A percentile compares a stretch with the other conserved stretches of the same genome.
Evolutionary conservation across 78 protist genomes (phyloP).

Genomic region (Dictyostelium discoideum): dicty_2.7 NC_007090.3:1406001-1406500

Average conservation of each 20-base stretch:
- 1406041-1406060: conserved; percentile 2
- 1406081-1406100: background rate
- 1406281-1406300: background rate
- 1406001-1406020: background rate
- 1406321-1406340: background rate
- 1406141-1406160: background rate
- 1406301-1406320: background rate
- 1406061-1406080: background rate
- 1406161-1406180: background rate
- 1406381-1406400: background rate
- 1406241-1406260: background rate
- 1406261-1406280: background rate
- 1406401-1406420: background rate
- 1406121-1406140: background rate
- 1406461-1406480: background rate
- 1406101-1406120: background rate
- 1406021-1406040: background rate
- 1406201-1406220: background rate
- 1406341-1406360: background rate
- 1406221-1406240: background rate
- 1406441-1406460: background rate
- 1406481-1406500: background rate
- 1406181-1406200: background rate
- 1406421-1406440: background rate
- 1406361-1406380: background rate